These are phyloP conservation scores for Rhododendron williamsianum DNA, from an alignment of 148 eudicot species.

Conservation along the genomic window DNA sequence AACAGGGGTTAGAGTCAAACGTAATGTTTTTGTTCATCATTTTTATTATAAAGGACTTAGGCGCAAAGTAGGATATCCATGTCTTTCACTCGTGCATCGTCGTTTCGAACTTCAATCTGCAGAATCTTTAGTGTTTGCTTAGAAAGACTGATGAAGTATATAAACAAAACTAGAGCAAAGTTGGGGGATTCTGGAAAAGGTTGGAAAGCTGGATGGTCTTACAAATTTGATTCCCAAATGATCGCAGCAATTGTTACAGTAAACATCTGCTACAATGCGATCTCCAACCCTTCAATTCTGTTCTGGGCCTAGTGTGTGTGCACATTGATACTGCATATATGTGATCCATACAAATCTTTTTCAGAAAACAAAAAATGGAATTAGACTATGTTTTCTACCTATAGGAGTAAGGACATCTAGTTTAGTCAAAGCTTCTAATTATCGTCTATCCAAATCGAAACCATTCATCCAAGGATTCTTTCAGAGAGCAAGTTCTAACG, in stretches of 20 bases:
- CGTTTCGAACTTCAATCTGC: neutral
- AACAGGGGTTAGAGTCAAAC: neutral
- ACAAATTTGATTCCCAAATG: neutral
- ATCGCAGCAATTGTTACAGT: neutral
- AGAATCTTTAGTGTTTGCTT: neutral
- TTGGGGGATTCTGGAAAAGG: neutral
- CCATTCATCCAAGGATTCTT: neutral
- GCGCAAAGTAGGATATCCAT: neutral
- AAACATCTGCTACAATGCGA: neutral
- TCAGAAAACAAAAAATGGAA: neutral
- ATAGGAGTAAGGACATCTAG: no score
- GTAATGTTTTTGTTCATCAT: neutral
- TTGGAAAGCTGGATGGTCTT: neutral
- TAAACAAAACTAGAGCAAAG: neutral
- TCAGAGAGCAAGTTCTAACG: neutral
- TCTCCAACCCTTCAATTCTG: neutral
- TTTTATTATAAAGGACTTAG: neutral
- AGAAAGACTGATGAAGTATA: neutral
- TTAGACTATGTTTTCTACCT: neutral
- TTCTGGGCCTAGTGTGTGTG: neutral
- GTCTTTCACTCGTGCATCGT: neutral
- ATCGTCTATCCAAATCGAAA: neutral
- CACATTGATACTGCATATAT: constrained; percentile 1
- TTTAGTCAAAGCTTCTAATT: no score
- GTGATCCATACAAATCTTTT: neutral